A percentile compares a stretch with the other conserved stretches of the same genome.
phyloP scores from a whole-genome alignment of 2,329 filamentous ascomycete genomes.

The Tolypocladium tundrense region DNA sequence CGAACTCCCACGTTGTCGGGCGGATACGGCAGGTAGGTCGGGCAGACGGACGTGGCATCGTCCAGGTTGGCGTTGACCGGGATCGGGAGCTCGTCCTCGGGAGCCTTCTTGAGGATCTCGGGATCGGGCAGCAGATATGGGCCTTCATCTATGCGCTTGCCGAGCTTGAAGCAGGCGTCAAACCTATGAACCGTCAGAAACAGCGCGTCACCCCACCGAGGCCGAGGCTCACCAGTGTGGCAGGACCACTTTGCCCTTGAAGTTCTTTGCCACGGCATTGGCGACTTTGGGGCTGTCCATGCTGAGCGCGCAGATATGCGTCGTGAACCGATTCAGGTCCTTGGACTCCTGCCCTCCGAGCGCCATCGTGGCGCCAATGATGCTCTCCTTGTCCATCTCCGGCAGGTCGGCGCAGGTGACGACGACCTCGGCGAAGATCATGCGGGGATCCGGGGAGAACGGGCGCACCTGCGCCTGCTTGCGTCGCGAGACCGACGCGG shows the following conservation, averaged over 20 bases:
- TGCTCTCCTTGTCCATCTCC: constrained; percentile 78
- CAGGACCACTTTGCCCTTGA: constrained; percentile 73
- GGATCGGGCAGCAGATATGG: constrained; percentile 83
- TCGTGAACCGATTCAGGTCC: constrained; percentile 62
- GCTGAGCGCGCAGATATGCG: constrained; percentile 78
- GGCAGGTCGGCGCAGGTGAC: constrained; percentile 80
- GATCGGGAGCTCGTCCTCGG: constrained; percentile 46
- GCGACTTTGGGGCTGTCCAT: constrained; percentile 64
- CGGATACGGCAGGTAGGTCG: constrained; percentile 31
- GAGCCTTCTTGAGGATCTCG: constrained; percentile 58
- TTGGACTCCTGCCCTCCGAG: constrained; percentile 76
- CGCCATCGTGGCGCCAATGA: constrained; percentile 78
- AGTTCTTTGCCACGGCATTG: constrained; percentile 50
- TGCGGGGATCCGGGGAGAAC: constrained; percentile 80
- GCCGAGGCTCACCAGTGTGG: constrained; percentile 66
- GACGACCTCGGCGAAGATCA: constrained; percentile 80
- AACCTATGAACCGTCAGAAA: constrained; percentile 49
- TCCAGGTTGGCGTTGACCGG: constrained; percentile 50
- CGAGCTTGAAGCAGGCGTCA: constrained; percentile 89
- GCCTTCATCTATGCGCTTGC: constrained; percentile 77
- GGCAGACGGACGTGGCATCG: constrained; percentile 50
- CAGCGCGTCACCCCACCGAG: neutral
- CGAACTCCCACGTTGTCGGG: constrained; percentile 30
- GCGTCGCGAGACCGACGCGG: constrained; percentile 54
- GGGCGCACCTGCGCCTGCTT: constrained; percentile 71